Base-by-base conservation (phyloP, 139 green algal species). In the Closterium sp. region DNA sequence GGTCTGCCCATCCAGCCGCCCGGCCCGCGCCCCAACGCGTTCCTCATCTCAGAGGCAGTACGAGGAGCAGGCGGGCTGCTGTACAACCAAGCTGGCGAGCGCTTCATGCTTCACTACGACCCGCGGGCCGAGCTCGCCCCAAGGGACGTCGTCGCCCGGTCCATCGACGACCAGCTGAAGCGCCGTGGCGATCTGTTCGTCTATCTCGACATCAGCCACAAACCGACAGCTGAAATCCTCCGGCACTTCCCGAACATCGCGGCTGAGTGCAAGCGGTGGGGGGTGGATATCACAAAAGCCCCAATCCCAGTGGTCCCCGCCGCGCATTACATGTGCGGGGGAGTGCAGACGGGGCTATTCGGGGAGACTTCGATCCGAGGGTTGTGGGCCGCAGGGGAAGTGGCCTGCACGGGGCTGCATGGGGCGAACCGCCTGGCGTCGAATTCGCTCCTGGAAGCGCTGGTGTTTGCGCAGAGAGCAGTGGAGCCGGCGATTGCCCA, bases 281-380 rank as follows among this genome's bases (percentile, higher is more conserved):
- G 98, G 42, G 95, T 99, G 22, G 97, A 99, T 95, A 99, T 99
- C 92, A 98, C 97, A 0, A 88, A 93, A 11, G 95, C 99, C 28
- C 96, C 97, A 31, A 99, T 99, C 91, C 98, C 98, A 0, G 98
- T 99, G 10, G 95, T 98, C 31, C 98, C 98, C 0, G 97, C 97
- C 4, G 97, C 98, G 95, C 98, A 99, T 95, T 99, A 99, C 97
- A 97, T 98, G 85, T 99, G 98, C 94, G 98, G 98, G 29, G 98
- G 98, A n/a, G 97, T 99, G 28, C 91, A 94, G 90, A 94, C 91
- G n/a, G 97, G 97, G 30, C 93, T 99, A 90, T 88, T 96, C 21
- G 98, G 97, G 0, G 97, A 99, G 95, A 99, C 98, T 1, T 96
- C 87, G 89, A 88, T 99, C 13, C 91, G 94, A 73, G 98, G 98